A percentile compares a stretch with the other conserved stretches of the same genome.
Conservation (phyloP, 2,329 filamentous ascomycete species). For the Microsporum canis region DNA sequence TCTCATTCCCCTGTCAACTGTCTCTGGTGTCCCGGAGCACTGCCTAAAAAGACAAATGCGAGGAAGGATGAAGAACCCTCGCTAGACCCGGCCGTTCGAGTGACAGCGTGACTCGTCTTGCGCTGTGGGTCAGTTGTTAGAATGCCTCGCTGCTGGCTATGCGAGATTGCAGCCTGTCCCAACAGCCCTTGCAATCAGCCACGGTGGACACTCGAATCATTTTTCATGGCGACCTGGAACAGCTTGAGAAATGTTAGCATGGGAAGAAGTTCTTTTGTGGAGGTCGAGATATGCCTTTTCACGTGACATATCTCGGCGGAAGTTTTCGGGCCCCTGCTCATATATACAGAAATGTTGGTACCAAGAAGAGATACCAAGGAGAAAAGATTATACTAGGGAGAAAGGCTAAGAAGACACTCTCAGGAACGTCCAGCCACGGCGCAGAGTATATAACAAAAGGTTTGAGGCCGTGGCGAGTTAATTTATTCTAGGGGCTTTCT, state of each 20-base stretch:
- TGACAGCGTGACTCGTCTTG: neutral
- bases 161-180: neutral
- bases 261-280: neutral
- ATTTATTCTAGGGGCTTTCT: neutral
- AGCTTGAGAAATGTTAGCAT: neutral
- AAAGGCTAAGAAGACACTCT: neutral
- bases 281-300: neutral
- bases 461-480: neutral
- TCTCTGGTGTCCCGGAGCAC: neutral
- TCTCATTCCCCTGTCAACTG: neutral
- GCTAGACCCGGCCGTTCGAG: neutral
- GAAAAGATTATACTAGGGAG: neutral
- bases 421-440: neutral
- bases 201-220: neutral
- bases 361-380: neutral
- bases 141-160: neutral
- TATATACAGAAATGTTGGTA: neutral
- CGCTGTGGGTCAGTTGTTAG: neutral
- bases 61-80: conserved; percentile 1
- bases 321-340: neutral
- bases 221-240: neutral
- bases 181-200: neutral
- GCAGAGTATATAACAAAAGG: neutral
- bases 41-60: neutral
- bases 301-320: neutral